phyloP scores from a whole-genome alignment of 768 basidiomycete genomes.

The Lactarius tabidus region DNA sequence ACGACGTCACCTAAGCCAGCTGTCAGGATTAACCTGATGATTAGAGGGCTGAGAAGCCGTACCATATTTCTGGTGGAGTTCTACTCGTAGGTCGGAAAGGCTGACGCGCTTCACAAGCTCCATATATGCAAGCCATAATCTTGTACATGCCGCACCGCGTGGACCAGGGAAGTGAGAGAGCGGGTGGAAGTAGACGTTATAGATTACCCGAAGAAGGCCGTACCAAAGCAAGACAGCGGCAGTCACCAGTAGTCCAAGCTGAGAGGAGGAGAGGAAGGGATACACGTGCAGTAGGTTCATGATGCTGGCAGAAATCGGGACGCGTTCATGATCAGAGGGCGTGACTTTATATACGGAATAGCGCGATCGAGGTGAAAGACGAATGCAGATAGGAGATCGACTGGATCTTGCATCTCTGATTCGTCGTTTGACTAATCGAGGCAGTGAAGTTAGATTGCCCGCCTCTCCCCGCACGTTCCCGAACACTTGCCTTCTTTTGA shows the following conservation, averaged over 20 bases:
- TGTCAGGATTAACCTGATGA: neutral
- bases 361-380: neutral
- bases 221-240: neutral
- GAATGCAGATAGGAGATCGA: neutral
- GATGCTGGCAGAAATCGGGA: neutral
- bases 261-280: conserved; percentile 2
- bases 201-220: neutral
- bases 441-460: neutral
- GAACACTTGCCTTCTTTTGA: neutral
- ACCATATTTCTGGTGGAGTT: conserved; percentile 19
- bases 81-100: conserved; percentile 9
- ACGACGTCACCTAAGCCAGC: conserved; percentile 11
- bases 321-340: neutral
- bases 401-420: neutral
- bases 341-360: neutral
- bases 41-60: neutral
- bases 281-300: neutral
- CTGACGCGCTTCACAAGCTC: conserved; percentile 9
- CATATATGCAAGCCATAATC: conserved; percentile 20
- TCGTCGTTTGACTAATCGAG: neutral
- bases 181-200: conserved; percentile 18
- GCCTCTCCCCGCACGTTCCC: neutral
- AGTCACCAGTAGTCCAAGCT: neutral
- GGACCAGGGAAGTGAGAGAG: conserved; percentile 20
- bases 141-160: conserved; percentile 19